Conservation (phyloP, 2,329 filamentous ascomycete species). For the Kalmusia sp. region DNA sequence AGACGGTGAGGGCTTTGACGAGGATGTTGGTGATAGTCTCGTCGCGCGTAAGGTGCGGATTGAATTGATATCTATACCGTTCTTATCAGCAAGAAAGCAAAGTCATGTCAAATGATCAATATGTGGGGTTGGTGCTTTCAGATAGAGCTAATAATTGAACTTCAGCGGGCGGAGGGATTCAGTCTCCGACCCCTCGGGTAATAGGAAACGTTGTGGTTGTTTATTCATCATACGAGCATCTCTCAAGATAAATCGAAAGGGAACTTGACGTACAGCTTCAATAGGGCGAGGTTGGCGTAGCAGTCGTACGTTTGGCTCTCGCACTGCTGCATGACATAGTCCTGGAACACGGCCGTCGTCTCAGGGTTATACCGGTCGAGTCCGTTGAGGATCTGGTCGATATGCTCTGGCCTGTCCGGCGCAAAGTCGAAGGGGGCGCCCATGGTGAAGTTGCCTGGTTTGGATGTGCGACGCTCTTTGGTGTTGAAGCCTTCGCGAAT, state of each 20-base stretch:
- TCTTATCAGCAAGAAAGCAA: constrained; percentile 11
- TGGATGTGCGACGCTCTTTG: constrained; percentile 30
- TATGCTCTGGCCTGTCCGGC: constrained; percentile 89
- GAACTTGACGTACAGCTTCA: constrained; percentile 96
- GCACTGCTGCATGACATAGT: constrained; percentile 93
- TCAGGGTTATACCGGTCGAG: constrained; percentile 99
- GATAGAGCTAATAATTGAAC: constrained; percentile 77
- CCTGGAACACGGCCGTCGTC: constrained; percentile 90
- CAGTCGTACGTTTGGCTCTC: constrained; percentile 93
- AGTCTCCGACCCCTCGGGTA: constrained; percentile 77
- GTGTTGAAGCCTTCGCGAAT: constrained; percentile 1
- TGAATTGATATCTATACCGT: constrained; percentile 89
- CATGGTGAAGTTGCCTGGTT: constrained; percentile 45
- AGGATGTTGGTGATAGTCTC: constrained; percentile 99
- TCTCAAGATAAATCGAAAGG: constrained; percentile 3
- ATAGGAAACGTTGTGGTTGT: constrained; percentile 92
- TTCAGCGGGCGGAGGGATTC: constrained; percentile 70
- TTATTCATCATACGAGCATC: constrained; percentile 72
- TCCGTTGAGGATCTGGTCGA: constrained; percentile 92
- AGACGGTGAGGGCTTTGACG: constrained; percentile 96
- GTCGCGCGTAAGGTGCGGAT: constrained; percentile 95
- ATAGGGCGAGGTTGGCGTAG: constrained; percentile 92
- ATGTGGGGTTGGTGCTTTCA: constrained; percentile 57
- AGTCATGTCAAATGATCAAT: background rate
- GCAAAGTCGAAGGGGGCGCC: constrained; percentile 78